Base-by-base conservation (phyloP, 352 stramenopile genomes). In the Aphanomyces cochlioides region DNA sequence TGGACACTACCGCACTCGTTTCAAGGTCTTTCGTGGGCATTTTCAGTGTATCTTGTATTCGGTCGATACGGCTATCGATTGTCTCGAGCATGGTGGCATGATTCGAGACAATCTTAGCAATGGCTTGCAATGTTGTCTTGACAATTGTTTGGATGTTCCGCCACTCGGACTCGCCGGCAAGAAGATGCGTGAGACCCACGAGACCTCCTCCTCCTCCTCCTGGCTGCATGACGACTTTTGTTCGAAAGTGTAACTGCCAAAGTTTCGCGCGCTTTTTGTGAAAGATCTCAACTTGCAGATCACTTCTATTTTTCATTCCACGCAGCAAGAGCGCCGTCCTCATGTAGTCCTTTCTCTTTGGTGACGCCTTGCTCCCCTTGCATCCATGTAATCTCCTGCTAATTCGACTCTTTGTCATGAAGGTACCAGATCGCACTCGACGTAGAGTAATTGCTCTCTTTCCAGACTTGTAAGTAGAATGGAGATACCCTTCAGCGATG, bases 101-200 rank as follows among this genome's bases (percentile, higher is more conserved):
- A 34, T 69, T 67, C 12, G 45, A 67, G 15, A 89, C 68, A 56
- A 87, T 67, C n/a, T 61, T 60, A 10, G 70, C 78, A 7, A 91
- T 63, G 6, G 73, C 45, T 15, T 34, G 48, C n/a, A 92, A 80
- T 12, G 79, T 78, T 45, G 73, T 71, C 3, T 75, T 72, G 21
- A 93, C 59, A 15, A 85, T 76, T 7, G 66, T 53, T 59, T 90
- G 85, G 43, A 90, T 78, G 58, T 93, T 93, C 34, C 77, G 66
- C 85, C 83, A 91, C 43, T 82, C 75, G 43, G 80, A 76, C 58
- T 87, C 82, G 38, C 60, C 76, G 12, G 74, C 57, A 17, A 92
- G 66, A 19, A 67, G 43, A n/a, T 48, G 13, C 59, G 41, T 50
- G 28, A 67, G 59, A 13, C 59, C 59, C 6, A 19, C 19, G 1